These are phyloP conservation scores for Pyrenopolyporus hunteri DNA, from an alignment of 495 filamentous ascomycete species.

Conservation along the genomic window DNA sequence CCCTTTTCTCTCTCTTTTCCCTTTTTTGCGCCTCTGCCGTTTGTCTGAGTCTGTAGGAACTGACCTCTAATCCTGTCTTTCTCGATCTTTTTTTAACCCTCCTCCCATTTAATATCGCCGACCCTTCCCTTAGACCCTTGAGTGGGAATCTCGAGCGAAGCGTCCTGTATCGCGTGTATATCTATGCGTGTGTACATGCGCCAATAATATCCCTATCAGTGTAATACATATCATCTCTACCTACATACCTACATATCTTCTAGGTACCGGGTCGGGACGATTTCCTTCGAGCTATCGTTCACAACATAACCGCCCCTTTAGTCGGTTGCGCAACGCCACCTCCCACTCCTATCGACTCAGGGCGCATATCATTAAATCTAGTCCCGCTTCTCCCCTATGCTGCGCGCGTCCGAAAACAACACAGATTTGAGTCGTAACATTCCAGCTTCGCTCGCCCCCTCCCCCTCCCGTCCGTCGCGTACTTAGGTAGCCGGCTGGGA, in stretches of 20 bases:
- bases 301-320: constrained; percentile 1
- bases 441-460: constrained; percentile 21
- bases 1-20: constrained; percentile 9
- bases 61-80: constrained; percentile 38
- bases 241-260: too few relatives aligned
- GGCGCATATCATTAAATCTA: constrained; percentile 1
- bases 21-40: constrained; percentile 24
- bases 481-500: neutral
- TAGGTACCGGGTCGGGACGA: neutral
- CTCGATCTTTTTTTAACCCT: constrained; percentile 13
- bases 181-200: constrained; percentile 2
- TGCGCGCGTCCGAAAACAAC: constrained; percentile 20
- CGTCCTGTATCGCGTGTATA: neutral
- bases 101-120: constrained; percentile 2
- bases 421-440: constrained; percentile 23
- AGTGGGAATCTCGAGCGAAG: neutral
- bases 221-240: too few relatives aligned
- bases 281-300: constrained; percentile 4
- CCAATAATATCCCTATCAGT: constrained; percentile 33
- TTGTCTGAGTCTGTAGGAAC: constrained; percentile 25
- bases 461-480: neutral
- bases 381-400: constrained; percentile 12
- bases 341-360: neutral
- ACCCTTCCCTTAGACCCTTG: neutral
- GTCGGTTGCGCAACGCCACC: constrained; percentile 6